Conservation (phyloP, 352 stramenopile species). For the Globisporangium splendens region DNA sequence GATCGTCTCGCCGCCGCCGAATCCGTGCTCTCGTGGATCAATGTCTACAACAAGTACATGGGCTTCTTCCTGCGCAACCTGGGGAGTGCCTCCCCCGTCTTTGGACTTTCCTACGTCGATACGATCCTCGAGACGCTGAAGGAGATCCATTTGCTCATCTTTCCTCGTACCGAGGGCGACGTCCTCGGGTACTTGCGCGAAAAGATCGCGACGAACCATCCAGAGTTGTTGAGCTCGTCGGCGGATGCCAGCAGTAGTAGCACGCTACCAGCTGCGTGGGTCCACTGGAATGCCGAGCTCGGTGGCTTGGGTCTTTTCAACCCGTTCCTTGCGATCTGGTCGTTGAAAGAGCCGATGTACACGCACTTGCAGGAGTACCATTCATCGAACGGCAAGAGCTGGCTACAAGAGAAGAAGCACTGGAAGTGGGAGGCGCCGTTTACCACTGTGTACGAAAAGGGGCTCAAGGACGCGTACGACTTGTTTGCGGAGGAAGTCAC, state of each 20-base stretch:
- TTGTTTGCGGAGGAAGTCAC: conserved; percentile 26
- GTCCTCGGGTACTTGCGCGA: conserved; percentile 25
- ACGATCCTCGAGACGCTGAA: conserved; percentile 28
- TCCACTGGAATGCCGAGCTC: conserved; percentile 35
- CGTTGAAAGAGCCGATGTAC: conserved; percentile 21
- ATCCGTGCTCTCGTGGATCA: conserved; percentile 36
- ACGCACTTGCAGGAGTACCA: conserved; percentile 23
- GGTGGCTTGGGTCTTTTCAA: conserved; percentile 43
- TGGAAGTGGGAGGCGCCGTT: conserved; percentile 40
- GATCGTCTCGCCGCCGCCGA: conserved; percentile 25
- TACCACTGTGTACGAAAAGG: conserved; percentile 16
- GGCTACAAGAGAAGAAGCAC: conserved; percentile 28
- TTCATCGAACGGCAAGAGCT: conserved; percentile 16
- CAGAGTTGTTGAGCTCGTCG: not conserved
- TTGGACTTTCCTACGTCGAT: conserved; percentile 23
- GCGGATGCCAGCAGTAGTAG: not conserved
- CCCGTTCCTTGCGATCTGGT: conserved; percentile 39
- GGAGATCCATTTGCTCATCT: conserved; percentile 29
- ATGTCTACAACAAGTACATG: conserved; percentile 67
- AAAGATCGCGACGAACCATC: conserved; percentile 17
- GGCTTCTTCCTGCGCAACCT: conserved; percentile 50
- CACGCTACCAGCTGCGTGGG: conserved; percentile 28
- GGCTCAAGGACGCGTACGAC: conserved; percentile 23
- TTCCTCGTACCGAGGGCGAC: conserved; percentile 30
- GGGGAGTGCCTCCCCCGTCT: conserved; percentile 29